These are phyloP conservation scores for Fusarium xyrophilum DNA, from an alignment of 2,329 filamentous ascomycete species.

Conservation along the genomic window DNA sequence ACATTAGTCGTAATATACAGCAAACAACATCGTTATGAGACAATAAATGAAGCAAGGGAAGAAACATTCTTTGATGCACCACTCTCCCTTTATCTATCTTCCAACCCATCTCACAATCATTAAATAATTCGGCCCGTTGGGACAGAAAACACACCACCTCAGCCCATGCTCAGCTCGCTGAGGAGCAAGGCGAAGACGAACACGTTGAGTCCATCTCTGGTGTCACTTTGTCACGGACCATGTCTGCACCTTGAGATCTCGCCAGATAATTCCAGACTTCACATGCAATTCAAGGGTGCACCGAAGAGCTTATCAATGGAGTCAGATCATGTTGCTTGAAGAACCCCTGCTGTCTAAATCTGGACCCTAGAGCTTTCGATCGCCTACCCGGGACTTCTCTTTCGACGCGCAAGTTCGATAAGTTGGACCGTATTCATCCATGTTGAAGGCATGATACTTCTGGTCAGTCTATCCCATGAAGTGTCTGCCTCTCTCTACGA, in stretches of 20 bases:
- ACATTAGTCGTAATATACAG: neutral
- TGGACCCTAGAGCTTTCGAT: neutral
- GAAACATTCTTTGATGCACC: neutral
- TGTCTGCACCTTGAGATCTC: neutral
- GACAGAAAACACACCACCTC: constrained; percentile 31
- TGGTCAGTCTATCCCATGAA: neutral
- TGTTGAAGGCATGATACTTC: neutral
- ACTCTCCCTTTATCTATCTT: constrained; percentile 11
- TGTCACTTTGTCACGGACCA: neutral
- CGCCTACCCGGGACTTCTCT: neutral
- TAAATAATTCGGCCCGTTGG: constrained; percentile 3
- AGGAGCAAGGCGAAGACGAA: constrained; percentile 13
- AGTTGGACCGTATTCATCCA: neutral
- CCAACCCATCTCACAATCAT: neutral
- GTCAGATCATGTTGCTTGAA: neutral
- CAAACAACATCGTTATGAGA: neutral
- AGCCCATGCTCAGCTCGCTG: neutral
- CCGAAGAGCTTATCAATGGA: constrained; percentile 15
- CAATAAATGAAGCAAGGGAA: neutral
- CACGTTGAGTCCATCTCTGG: neutral
- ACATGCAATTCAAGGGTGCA: constrained; percentile 2
- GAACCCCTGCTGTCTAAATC: constrained; percentile 1
- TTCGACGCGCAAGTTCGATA: neutral
- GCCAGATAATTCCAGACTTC: constrained; percentile 1
- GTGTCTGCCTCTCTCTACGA: neutral